Evolutionary conservation across 306 rosid genomes (phyloP).

Genomic region (Acacia confusa): DNA sequence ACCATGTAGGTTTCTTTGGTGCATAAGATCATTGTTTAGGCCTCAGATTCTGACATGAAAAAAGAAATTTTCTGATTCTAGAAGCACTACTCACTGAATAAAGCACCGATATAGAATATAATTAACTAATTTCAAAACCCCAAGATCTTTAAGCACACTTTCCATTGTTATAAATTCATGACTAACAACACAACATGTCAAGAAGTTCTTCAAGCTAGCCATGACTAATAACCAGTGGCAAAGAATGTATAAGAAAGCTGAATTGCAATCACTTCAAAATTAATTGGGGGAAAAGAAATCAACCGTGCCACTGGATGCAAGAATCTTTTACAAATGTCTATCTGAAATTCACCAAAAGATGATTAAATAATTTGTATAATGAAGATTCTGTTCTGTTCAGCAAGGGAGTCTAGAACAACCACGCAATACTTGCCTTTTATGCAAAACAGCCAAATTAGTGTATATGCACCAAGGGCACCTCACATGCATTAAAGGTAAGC

Average conservation of each 20-base stretch:
- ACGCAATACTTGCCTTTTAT: background rate
- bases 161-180: background rate
- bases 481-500: background rate
- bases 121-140: background rate
- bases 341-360: background rate
- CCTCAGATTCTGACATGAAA: background rate
- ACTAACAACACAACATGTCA: background rate
- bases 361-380: background rate
- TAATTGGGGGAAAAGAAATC: too few relatives aligned
- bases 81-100: background rate
- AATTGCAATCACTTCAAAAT: background rate
- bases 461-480: background rate
- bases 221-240: background rate
- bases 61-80: background rate
- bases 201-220: conserved; percentile 17
- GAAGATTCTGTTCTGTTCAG: background rate
- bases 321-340: background rate
- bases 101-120: background rate
- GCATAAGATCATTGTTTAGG: background rate
- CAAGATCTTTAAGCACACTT: background rate
- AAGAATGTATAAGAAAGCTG: background rate
- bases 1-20: background rate
- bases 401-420: background rate
- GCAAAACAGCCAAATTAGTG: background rate
- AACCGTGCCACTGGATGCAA: background rate